Evolutionary conservation across 306 rosid species (phyloP).

Genomic region (Pachyrhizus erosus): DNA sequence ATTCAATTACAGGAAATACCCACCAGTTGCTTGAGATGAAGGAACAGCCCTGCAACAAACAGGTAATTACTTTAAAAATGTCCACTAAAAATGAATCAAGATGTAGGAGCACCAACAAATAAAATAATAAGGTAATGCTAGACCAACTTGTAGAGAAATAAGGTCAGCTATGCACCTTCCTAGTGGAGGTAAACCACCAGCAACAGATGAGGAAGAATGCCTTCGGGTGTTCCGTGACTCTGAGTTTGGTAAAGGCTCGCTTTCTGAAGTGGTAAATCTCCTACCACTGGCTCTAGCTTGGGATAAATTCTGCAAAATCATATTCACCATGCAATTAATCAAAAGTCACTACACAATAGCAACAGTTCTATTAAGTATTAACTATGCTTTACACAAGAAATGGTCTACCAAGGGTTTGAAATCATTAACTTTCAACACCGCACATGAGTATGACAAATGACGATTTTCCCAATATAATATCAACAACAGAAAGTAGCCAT

Average conservation of each 20-base stretch:
- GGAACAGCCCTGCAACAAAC: conserved; percentile 72
- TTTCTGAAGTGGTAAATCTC: conserved; percentile 70
- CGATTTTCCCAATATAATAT: neutral
- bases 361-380: conserved; percentile 2
- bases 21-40: conserved; percentile 90
- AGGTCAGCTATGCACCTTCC: conserved; percentile 73
- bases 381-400: neutral
- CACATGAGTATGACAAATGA: conserved; percentile 24
- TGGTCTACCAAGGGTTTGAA: conserved; percentile 20
- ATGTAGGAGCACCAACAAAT: neutral
- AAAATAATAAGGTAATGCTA: neutral
- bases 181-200: conserved; percentile 91
- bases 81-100: conserved; percentile 35
- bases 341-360: conserved; percentile 7
- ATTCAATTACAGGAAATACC: conserved; percentile 49
- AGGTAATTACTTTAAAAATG: conserved; percentile 17
- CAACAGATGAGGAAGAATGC: conserved; percentile 95
- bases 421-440: neutral
- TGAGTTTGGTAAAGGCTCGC: conserved; percentile 74
- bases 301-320: conserved; percentile 74
- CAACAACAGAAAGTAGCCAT: conserved; percentile 24
- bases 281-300: conserved; percentile 85
- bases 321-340: conserved; percentile 31
- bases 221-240: conserved; percentile 81
- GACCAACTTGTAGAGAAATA: conserved; percentile 31